A percentile compares a stretch with the other conserved stretches of the same genome.
These are phyloP conservation scores for Malus orientalis DNA, from an alignment of 306 rosid species.

Conservation along the genomic window DNA sequence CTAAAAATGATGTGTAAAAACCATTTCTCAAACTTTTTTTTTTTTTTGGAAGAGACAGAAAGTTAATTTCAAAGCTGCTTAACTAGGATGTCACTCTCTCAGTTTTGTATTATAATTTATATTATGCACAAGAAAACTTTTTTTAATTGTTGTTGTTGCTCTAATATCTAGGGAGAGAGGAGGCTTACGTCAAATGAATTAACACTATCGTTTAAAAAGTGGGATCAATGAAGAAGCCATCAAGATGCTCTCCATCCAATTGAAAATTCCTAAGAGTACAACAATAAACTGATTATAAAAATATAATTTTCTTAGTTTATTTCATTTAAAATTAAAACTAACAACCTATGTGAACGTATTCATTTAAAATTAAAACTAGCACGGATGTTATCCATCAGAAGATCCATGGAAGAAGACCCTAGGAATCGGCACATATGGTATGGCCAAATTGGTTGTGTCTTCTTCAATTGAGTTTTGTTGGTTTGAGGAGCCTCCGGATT, in stretches of 20 bases:
- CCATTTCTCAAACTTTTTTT: neutral
- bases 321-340: neutral
- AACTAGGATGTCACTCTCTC: constrained; percentile 24
- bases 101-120: too few species aligned
- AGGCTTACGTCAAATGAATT: neutral
- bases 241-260: constrained; percentile 4
- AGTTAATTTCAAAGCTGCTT: constrained; percentile 9
- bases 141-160: neutral
- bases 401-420: too few species aligned
- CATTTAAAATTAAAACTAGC: neutral
- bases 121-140: neutral
- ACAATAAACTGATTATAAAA: neutral
- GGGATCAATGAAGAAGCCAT: neutral
- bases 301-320: neutral
- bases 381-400: too few species aligned
- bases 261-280: neutral
- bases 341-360: neutral
- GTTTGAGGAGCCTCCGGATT: too few species aligned
- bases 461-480: too few species aligned
- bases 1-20: neutral
- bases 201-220: neutral
- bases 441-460: too few species aligned
- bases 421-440: too few species aligned
- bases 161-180: neutral
- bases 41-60: neutral